Base-by-base conservation (phyloP, 345 rosid species). In the Citrus unshiu region DNA sequence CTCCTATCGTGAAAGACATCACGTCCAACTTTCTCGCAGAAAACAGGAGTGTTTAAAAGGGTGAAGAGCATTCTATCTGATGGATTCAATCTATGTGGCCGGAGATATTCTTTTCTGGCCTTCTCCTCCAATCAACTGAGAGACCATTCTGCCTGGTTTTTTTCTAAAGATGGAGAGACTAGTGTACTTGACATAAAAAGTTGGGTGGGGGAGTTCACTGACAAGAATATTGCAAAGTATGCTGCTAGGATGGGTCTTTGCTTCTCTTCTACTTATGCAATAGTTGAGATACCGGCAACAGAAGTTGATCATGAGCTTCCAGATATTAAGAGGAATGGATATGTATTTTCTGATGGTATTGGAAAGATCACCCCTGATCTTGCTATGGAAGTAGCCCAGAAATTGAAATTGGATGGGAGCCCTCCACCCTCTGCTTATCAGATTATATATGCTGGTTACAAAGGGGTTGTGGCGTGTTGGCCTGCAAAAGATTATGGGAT, bases 241-340 rank as follows among this genome's bases (percentile, higher is more conserved):
- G 98, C 99, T 76, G 98, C 93, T 43, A 87, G 95, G 89, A 95
- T 93, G 98, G 98, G 98, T 32, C 91, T 80, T 68, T 93, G 98
- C 85, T 93, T 93, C 85, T 95, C 98, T 40, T 95, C 98, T 24
- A 92, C 97, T 29, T 90, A 93, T 83, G 91, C 97, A 9, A 88
- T 92, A 32, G 90, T 93, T 56, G 96, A 91, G 74, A 93, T 92
- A 81, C 91, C 92, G 70, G 63, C 68, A 77, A 2, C 13, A 1
- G 82, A 93, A 87, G 93, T 87, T 70, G 79, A 89, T 72, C 73
- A 4, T 14, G 61, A 75, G 21, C 91, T 92, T 85, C 86, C 89
- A 19, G 97, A 95, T 81, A 77, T 92, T 43, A 13, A 82, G 83
- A 90, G 93, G 78, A 90, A 91, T 59, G 69, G 12, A 0, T 92